These are phyloP conservation scores for Larix sibirica DNA, from an alignment of 83 land plant genomes.

Conservation along the genomic window DNA sequence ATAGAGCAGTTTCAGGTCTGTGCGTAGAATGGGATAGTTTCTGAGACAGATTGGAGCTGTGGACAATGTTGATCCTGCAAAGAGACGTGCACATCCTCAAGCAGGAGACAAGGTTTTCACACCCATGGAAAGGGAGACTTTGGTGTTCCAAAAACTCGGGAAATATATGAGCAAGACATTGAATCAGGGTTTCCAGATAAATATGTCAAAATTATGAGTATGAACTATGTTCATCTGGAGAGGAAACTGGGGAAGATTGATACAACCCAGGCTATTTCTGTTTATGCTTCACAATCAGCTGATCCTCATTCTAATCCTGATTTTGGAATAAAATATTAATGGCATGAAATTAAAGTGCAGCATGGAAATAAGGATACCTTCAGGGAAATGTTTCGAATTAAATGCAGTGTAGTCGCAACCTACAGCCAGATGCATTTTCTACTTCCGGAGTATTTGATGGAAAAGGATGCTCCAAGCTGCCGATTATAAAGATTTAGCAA, in stretches of 20 bases:
- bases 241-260: constrained; percentile 94
- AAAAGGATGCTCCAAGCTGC: constrained; percentile 43
- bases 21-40: no score
- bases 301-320: constrained; percentile 83
- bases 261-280: constrained; percentile 78
- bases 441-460: constrained; percentile 88
- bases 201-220: constrained; percentile 86
- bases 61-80: constrained; percentile 48
- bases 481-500: no score
- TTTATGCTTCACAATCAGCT: constrained; percentile 75
- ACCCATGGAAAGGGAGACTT: constrained; percentile 78
- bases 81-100: constrained; percentile 81
- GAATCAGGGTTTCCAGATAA: constrained; percentile 90
- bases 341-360: constrained; percentile 93
- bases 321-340: constrained; percentile 70
- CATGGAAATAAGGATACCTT: constrained; percentile 99
- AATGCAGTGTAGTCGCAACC: constrained; percentile 85
- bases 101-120: constrained; percentile 66
- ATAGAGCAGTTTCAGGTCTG: no score
- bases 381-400: constrained; percentile 88
- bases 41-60: background rate
- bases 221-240: constrained; percentile 93
- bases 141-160: no score
- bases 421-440: constrained; percentile 80
- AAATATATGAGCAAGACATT: constrained; percentile 62